Percentiles rank a stretch among this genome's conserved stretches.
Conservation (phyloP, 2,329 filamentous ascomycete species). For the Sporothrix protearum region DNA sequence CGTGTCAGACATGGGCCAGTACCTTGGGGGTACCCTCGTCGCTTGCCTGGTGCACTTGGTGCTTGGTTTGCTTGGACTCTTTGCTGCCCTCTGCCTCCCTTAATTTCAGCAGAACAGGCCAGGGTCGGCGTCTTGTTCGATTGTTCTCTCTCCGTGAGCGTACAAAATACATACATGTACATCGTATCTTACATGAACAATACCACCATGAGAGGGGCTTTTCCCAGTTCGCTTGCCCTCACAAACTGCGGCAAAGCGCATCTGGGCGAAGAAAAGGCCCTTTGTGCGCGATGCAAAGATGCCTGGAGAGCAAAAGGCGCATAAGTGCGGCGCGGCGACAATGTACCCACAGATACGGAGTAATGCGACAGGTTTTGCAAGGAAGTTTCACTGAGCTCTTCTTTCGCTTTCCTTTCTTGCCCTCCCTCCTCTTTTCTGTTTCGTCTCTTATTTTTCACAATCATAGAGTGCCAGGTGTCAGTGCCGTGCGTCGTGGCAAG, state of each 20-base stretch:
- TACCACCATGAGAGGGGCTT: background rate
- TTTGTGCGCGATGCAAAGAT: background rate
- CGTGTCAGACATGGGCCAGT: constrained; percentile 5
- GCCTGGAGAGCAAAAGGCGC: background rate
- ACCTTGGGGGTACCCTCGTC: background rate
- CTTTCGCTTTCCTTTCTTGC: background rate
- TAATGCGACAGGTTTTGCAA: background rate
- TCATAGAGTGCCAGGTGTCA: background rate
- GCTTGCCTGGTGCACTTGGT: constrained; percentile 3
- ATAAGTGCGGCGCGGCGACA: background rate
- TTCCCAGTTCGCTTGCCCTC: background rate
- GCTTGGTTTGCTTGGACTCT: constrained; percentile 8
- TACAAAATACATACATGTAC: too few species aligned
- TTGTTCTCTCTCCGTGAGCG: background rate
- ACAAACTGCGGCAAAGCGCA: background rate
- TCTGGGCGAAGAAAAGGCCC: background rate
- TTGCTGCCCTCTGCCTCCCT: background rate
- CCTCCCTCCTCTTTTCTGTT: constrained; percentile 8
- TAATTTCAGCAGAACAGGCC: constrained; percentile 10
- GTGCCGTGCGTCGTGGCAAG: constrained; percentile 10
- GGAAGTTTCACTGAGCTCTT: background rate
- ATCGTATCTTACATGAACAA: too few species aligned
- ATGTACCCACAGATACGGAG: background rate
- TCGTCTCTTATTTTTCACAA: background rate
- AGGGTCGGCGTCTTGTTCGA: constrained; percentile 3